These are phyloP conservation scores for Aureobasidium sp. DNA, from an alignment of 2,329 filamentous ascomycete species.

Conservation along the genomic window DNA sequence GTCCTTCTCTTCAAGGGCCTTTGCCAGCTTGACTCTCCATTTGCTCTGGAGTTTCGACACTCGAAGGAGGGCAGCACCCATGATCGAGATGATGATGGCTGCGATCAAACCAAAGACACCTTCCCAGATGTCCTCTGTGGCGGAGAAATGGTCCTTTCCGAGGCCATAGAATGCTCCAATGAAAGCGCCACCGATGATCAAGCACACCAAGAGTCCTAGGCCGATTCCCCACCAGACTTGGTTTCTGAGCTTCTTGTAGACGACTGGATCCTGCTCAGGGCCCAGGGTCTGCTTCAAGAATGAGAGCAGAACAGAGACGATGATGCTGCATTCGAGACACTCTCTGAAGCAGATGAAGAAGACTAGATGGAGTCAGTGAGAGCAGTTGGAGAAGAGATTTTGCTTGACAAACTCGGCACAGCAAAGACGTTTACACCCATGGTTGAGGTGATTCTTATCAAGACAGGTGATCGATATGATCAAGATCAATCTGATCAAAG, in stretches of 20 bases:
- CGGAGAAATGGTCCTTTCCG: conserved; percentile 59
- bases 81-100: conserved; percentile 69
- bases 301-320: conserved; percentile 77
- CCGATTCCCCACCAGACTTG: conserved; percentile 67
- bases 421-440: conserved; percentile 67
- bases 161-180: conserved; percentile 69
- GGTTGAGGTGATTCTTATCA: neutral
- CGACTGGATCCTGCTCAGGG: conserved; percentile 51
- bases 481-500: conserved; percentile 11
- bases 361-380: conserved; percentile 37
- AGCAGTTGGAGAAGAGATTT: neutral
- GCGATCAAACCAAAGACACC: conserved; percentile 71
- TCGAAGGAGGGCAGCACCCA: conserved; percentile 73
- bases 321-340: conserved; percentile 73
- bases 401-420: conserved; percentile 50
- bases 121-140: conserved; percentile 71
- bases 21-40: conserved; percentile 76
- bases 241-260: conserved; percentile 61
- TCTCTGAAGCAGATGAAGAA: conserved; percentile 91
- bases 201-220: conserved; percentile 56
- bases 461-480: conserved; percentile 6
- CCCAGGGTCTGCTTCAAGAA: conserved; percentile 78
- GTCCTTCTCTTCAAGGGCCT: conserved; percentile 54
- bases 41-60: conserved; percentile 79
- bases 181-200: conserved; percentile 58